Percentiles rank a stretch among this genome's conserved stretches.
Conservation (phyloP, 208 protist species). For the Strigomonas culicis region DNA sequence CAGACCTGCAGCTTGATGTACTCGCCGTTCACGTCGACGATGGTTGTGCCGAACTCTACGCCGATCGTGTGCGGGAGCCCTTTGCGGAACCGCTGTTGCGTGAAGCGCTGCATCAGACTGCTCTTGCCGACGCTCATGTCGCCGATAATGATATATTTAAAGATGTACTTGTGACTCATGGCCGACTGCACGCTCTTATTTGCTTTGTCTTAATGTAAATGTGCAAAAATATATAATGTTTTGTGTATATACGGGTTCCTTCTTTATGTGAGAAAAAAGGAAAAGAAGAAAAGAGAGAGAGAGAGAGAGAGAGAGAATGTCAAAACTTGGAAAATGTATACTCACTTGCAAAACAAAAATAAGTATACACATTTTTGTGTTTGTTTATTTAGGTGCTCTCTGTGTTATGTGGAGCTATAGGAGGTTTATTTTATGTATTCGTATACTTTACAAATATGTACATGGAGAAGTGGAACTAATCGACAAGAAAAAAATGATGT, state of each 20-base stretch:
- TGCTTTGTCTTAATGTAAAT: too few relatives aligned
- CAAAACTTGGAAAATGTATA: too few relatives aligned
- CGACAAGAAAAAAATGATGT: not conserved
- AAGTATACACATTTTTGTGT: too few relatives aligned
- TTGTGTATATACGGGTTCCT: not conserved
- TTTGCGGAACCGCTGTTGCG: constrained; percentile 98
- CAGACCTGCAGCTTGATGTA: constrained; percentile 99
- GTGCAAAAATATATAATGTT: too few relatives aligned
- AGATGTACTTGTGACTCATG: too few relatives aligned
- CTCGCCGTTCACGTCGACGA: constrained; percentile 94
- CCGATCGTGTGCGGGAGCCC: constrained; percentile 99
- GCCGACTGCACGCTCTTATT: too few relatives aligned
- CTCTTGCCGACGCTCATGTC: constrained; percentile 98
- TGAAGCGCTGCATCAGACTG: constrained; percentile 98
- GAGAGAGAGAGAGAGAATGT: too few relatives aligned
- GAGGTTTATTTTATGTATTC: not conserved
- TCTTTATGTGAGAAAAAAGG: not conserved
- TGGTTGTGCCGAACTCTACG: constrained; percentile 98
- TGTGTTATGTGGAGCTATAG: not conserved
- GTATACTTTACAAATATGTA: too few relatives aligned
- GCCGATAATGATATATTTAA: constrained; percentile 99
- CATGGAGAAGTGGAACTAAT: not conserved
- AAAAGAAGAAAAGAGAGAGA: not conserved
- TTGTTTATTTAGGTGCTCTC: not conserved
- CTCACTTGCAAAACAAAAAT: too few relatives aligned